Evolutionary conservation across 257 asterid genomes (phyloP).

Genomic region (Striga asiatica): DNA sequence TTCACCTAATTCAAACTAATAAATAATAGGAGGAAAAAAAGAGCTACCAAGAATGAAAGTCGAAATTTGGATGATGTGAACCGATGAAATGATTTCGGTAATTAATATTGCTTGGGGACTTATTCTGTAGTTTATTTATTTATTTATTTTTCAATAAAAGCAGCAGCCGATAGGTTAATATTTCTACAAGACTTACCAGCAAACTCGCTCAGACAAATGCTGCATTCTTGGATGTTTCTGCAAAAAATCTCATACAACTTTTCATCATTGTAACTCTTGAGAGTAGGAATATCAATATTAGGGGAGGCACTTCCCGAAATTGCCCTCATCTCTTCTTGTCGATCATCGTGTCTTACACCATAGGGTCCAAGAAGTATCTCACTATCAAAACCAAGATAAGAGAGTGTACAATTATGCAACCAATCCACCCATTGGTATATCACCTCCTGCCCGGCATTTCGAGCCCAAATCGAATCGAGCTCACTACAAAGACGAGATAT

Average conservation of each 20-base stretch:
- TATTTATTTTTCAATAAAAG: too few relatives aligned
- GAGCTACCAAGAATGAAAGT: too few relatives aligned
- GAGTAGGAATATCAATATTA: constrained; percentile 50
- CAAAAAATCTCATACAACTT: constrained; percentile 52
- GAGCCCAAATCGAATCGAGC: constrained; percentile 76
- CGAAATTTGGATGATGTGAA: background rate
- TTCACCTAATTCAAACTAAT: too few relatives aligned
- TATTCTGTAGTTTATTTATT: too few relatives aligned
- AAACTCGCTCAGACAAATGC: constrained; percentile 67
- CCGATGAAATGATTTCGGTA: background rate
- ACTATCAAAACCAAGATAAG: constrained; percentile 55
- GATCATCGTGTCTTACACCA: constrained; percentile 13
- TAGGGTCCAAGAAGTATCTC: constrained; percentile 67
- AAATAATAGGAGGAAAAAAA: too few relatives aligned
- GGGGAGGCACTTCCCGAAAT: constrained; percentile 55
- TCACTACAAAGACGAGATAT: constrained; percentile 52
- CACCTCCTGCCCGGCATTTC: constrained; percentile 70
- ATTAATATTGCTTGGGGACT: too few relatives aligned
- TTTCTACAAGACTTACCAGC: constrained; percentile 37
- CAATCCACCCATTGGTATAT: constrained; percentile 86
- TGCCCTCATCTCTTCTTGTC: constrained; percentile 61
- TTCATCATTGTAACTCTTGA: constrained; percentile 70
- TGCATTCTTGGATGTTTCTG: constrained; percentile 62
- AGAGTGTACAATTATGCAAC: constrained; percentile 56
- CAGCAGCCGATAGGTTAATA: too few relatives aligned